A percentile compares a stretch with the other conserved stretches of the same genome.
These are phyloP conservation scores for Dactylellina cionopaga DNA, from an alignment of 2,329 filamentous ascomycete species.

Conservation along the genomic window DNA sequence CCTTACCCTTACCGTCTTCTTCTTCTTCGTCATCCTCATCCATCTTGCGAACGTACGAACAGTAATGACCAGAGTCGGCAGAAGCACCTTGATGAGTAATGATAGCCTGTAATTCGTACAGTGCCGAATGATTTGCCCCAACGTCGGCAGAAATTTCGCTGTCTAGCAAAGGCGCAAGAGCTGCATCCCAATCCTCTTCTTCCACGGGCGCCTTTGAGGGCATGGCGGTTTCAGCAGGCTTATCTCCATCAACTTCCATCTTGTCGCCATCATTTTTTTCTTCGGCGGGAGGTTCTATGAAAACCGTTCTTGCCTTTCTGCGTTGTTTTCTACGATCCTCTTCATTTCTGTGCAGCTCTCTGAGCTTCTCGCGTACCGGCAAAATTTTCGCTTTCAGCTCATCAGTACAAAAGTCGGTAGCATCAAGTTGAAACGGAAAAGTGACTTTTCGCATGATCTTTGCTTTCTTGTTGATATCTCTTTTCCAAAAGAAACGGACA, in stretches of 20 bases:
- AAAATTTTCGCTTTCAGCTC: slow-evolving; percentile 82
- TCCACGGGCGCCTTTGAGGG: slow-evolving; percentile 68
- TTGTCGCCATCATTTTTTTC: slow-evolving; percentile 66
- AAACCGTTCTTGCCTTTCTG: slow-evolving; percentile 40
- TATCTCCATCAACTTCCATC: slow-evolving; percentile 64
- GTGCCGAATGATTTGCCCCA: slow-evolving; percentile 88
- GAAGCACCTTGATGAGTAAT: slow-evolving; percentile 97
- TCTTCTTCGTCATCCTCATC: slow-evolving; percentile 76
- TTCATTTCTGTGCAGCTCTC: slow-evolving; percentile 93
- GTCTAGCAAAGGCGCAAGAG: slow-evolving; percentile 80
- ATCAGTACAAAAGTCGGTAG: slow-evolving; percentile 94
- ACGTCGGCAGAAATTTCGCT: slow-evolving; percentile 78
- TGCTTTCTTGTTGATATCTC: slow-evolving; percentile 94
- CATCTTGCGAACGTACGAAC: slow-evolving; percentile 94
- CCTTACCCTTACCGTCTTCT: slow-evolving; percentile 67
- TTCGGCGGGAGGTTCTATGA: slow-evolving; percentile 65
- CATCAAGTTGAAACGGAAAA: slow-evolving; percentile 91
- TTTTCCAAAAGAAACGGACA: slow-evolving; percentile 97
- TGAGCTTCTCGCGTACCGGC: slow-evolving; percentile 94
- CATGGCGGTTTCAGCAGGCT: slow-evolving; percentile 59
- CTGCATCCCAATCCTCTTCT: slow-evolving; percentile 74
- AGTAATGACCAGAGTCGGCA: slow-evolving; percentile 98
- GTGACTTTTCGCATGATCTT: slow-evolving; percentile 99
- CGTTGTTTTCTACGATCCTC: slow-evolving; percentile 68
- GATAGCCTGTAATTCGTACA: slow-evolving; percentile 93